These are phyloP conservation scores for Lichtheimia hyalospora DNA, from an alignment of 371 early-diverging fungal genomes.

Conservation along the genomic window DNA sequence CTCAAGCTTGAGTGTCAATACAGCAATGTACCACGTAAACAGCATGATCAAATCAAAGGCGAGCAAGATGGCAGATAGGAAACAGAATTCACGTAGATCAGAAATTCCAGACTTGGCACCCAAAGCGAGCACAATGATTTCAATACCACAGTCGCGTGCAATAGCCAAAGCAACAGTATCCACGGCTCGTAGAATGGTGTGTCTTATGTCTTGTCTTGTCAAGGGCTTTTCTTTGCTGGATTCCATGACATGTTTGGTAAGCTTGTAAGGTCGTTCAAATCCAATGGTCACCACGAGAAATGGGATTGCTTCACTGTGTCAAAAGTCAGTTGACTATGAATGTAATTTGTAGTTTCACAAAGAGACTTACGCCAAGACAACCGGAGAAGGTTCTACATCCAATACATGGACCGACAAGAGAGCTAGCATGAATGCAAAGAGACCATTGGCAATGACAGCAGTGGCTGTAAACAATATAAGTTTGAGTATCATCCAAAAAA, in stretches of 20 bases:
- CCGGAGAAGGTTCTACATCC: slow-evolving; percentile 59
- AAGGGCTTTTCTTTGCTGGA: slow-evolving; percentile 25
- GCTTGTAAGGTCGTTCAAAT: slow-evolving; percentile 82
- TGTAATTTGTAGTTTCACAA: background rate
- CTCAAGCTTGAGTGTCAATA: slow-evolving; percentile 85
- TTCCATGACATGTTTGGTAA: slow-evolving; percentile 75
- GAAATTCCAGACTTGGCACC: slow-evolving; percentile 75
- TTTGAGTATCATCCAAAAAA: background rate
- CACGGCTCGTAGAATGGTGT: slow-evolving; percentile 66
- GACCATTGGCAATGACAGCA: slow-evolving; percentile 60
- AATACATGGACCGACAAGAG: slow-evolving; percentile 59
- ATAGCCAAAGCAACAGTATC: slow-evolving; percentile 60
- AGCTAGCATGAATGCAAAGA: slow-evolving; percentile 74
- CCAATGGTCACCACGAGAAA: slow-evolving; percentile 88
- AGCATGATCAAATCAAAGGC: slow-evolving; percentile 77
- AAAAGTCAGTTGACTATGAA: background rate
- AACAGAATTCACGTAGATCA: slow-evolving; percentile 78
- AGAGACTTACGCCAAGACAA: slow-evolving; percentile 52
- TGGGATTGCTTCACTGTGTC: slow-evolving; percentile 73
- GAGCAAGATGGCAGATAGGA: slow-evolving; percentile 72
- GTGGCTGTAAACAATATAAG: slow-evolving; percentile 22
- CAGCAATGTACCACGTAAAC: slow-evolving; percentile 81
- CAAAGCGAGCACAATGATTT: slow-evolving; percentile 71
- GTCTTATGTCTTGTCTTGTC: slow-evolving; percentile 45
- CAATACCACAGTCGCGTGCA: slow-evolving; percentile 75